These are phyloP conservation scores for Aspergillus pseudoglaucus DNA, from an alignment of 2,329 filamentous ascomycete species.

Conservation along the genomic window DNA sequence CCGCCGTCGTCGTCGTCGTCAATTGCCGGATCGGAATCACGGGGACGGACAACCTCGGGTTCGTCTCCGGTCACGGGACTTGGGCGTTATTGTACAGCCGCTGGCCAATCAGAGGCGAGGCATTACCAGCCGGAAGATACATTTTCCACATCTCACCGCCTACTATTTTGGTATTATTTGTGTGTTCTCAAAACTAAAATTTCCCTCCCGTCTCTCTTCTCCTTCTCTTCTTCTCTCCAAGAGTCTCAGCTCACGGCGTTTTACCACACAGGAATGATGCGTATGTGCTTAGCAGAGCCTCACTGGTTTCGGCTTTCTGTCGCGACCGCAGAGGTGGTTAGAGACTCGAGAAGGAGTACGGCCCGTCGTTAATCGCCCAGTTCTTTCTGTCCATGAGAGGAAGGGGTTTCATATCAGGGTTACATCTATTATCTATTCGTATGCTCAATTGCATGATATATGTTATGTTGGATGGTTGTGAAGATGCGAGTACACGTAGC, in stretches of 20 bases:
- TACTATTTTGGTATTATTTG: conserved; percentile 3
- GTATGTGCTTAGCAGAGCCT: conserved; percentile 32
- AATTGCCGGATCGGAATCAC: conserved; percentile 27
- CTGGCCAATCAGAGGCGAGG: conserved; percentile 21
- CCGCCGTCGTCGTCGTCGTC: conserved; percentile 10
- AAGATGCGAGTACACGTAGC: background rate
- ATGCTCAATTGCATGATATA: background rate
- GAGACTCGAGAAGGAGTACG: conserved; percentile 35
- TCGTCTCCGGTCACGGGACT: conserved; percentile 29
- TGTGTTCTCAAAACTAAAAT: conserved; percentile 3
- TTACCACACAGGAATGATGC: conserved; percentile 33
- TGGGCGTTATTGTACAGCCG: conserved; percentile 12
- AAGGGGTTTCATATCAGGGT: conserved; percentile 47
- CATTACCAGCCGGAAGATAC: conserved; percentile 33
- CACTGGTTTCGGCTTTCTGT: conserved; percentile 42
- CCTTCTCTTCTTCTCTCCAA: conserved; percentile 19
- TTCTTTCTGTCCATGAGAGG: conserved; percentile 40
- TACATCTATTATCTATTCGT: conserved; percentile 22
- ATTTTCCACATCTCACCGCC: conserved; percentile 22
- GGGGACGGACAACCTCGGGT: conserved; percentile 36
- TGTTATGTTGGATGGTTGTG: background rate
- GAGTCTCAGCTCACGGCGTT: conserved; percentile 36
- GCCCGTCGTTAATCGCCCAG: conserved; percentile 47
- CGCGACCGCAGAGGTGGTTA: conserved; percentile 33
- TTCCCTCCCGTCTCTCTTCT: conserved; percentile 6